A percentile compares a stretch with the other conserved stretches of the same genome.
phyloP scores from a whole-genome alignment of 352 stramenopile genomes.

The Lagenidium sp. region DNA sequence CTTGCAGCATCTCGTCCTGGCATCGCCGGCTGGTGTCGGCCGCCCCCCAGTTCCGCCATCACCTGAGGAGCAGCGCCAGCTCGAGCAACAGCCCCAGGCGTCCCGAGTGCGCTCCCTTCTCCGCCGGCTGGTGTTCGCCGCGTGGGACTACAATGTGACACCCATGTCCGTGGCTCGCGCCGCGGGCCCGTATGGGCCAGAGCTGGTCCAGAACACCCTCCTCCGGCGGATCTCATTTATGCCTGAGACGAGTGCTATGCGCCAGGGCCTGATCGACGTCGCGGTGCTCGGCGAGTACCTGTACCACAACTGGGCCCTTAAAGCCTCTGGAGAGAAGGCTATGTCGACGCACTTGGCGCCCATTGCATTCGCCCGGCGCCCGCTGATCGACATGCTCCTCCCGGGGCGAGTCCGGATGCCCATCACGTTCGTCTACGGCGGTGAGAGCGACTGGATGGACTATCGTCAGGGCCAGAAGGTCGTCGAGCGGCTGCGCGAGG shows the following conservation, averaged over 20 bases:
- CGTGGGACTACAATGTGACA: constrained; percentile 62
- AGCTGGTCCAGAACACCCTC: constrained; percentile 64
- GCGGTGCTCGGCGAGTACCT: constrained; percentile 64
- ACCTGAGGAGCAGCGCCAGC: constrained; percentile 20
- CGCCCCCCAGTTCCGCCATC: constrained; percentile 36
- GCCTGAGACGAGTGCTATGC: constrained; percentile 55
- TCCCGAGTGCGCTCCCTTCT: constrained; percentile 58
- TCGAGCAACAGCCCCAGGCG: too few relatives aligned
- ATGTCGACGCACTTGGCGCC: constrained; percentile 73
- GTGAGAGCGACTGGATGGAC: constrained; percentile 84
- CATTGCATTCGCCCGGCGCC: constrained; percentile 52
- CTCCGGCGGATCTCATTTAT: constrained; percentile 66
- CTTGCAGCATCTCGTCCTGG: constrained; percentile 58
- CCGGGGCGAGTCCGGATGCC: constrained; percentile 63
- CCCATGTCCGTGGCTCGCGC: constrained; percentile 68
- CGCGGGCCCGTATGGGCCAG: constrained; percentile 66
- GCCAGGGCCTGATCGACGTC: constrained; percentile 50
- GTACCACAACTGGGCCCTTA: constrained; percentile 83
- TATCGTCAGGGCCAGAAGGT: constrained; percentile 54
- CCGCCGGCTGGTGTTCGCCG: constrained; percentile 31
- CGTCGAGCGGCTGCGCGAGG: constrained; percentile 39
- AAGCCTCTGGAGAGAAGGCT: constrained; percentile 56
- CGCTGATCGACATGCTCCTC: constrained; percentile 50
- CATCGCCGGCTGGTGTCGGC: constrained; percentile 61
- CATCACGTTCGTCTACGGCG: constrained; percentile 76